Conservation (phyloP, 495 filamentous ascomycete genomes). For the Parmelia sp. region DNA sequence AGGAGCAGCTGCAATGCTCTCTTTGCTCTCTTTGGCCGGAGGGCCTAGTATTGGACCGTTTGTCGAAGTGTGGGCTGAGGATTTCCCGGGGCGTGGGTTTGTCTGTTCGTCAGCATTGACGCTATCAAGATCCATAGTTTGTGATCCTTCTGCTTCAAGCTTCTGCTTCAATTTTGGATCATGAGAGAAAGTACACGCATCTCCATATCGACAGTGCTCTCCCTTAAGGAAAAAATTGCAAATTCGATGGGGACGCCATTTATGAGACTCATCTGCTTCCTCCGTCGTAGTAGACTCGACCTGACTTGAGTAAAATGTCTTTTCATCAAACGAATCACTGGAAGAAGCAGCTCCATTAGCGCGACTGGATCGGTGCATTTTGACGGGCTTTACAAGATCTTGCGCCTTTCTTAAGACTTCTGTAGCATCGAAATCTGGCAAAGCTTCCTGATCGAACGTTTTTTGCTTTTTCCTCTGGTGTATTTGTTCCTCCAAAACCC, state of each 20-base stretch:
- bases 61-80: background rate
- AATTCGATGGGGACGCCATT: slow-evolving; percentile 18
- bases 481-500: slow-evolving; percentile 63
- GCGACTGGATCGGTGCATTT: slow-evolving; percentile 43
- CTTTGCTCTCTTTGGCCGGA: slow-evolving; percentile 2
- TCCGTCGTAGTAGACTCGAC: slow-evolving; percentile 40
- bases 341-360: slow-evolving; percentile 48
- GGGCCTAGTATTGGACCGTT: background rate
- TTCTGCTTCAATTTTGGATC: slow-evolving; percentile 20
- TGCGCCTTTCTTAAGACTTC: slow-evolving; percentile 67
- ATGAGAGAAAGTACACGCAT: slow-evolving; percentile 27
- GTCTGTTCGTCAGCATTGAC: slow-evolving; percentile 25
- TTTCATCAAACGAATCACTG: slow-evolving; percentile 81
- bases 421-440: slow-evolving; percentile 67
- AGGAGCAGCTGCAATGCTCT: background rate
- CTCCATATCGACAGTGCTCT: slow-evolving; percentile 25
- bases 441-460: slow-evolving; percentile 49
- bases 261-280: slow-evolving; percentile 22
- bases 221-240: slow-evolving; percentile 27
- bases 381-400: slow-evolving; percentile 60
- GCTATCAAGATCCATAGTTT: slow-evolving; percentile 23
- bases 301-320: slow-evolving; percentile 92
- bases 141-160: slow-evolving; percentile 18
- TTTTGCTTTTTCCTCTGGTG: slow-evolving; percentile 60
- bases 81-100: slow-evolving; percentile 7